Evolutionary conservation across 2,329 filamentous ascomycete genomes (phyloP).

Genomic region (Colletotrichum lini): DNA sequence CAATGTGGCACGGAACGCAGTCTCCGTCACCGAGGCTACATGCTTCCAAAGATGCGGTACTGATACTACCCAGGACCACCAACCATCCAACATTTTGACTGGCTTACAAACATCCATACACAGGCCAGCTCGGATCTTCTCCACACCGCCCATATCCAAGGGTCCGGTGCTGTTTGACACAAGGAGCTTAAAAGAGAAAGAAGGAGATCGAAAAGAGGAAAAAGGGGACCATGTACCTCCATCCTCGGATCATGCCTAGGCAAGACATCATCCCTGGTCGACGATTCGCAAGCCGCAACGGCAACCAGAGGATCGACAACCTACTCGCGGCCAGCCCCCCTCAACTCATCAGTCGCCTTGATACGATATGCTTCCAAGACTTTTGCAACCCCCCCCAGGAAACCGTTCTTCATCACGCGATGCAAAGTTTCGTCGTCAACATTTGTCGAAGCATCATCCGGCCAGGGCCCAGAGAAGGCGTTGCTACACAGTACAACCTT

Average conservation of each 20-base stretch:
- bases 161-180: background rate
- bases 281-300: constrained; percentile 31
- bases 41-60: background rate
- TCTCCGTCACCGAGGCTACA: background rate
- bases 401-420: constrained; percentile 19
- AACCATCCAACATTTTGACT: background rate
- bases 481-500: background rate
- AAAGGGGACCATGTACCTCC: constrained; percentile 16
- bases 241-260: constrained; percentile 20
- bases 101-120: background rate
- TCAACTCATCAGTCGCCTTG: background rate
- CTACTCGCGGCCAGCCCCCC: constrained; percentile 21
- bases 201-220: no score
- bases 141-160: background rate
- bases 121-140: background rate
- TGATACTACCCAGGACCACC: no score
- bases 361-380: background rate
- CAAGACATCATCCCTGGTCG: constrained; percentile 2
- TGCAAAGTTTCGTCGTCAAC: constrained; percentile 11
- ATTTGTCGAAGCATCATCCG: background rate
- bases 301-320: constrained; percentile 28
- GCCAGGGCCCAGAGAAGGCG: constrained; percentile 6
- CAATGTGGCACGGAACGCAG: background rate
- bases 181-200: background rate
- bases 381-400: background rate